Conservation (phyloP, 495 filamentous ascomycete species). For the Penicillium odoratum region DNA sequence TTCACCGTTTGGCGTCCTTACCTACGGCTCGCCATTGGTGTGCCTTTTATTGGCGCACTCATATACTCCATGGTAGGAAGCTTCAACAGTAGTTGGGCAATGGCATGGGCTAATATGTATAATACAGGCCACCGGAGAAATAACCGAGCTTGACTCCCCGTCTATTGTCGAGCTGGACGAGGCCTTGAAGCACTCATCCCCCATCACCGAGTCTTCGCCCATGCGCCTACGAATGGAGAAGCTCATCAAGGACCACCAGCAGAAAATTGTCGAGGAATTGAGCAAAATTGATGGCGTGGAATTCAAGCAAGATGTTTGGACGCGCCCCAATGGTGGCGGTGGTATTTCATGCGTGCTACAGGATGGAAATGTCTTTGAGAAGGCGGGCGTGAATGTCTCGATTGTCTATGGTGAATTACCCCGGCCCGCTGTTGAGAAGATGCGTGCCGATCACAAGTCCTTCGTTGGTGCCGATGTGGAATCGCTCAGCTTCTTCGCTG, state of each 20-base stretch:
- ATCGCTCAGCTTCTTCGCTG: slow-evolving; percentile 88
- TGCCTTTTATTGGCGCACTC: slow-evolving; percentile 61
- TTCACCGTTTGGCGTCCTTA: slow-evolving; percentile 54
- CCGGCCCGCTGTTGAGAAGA: slow-evolving; percentile 82
- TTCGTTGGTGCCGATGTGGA: slow-evolving; percentile 72
- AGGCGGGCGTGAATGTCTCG: slow-evolving; percentile 93
- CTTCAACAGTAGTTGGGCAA: not conserved
- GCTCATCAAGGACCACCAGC: slow-evolving; percentile 89
- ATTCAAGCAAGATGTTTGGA: slow-evolving; percentile 85
- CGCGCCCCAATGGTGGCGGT: slow-evolving; percentile 80
- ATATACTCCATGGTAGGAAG: slow-evolving; percentile 65
- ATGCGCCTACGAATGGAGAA: slow-evolving; percentile 98
- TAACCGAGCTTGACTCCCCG: slow-evolving; percentile 55
- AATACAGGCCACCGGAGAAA: slow-evolving; percentile 47
- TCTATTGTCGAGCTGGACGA: slow-evolving; percentile 56
- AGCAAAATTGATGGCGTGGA: slow-evolving; percentile 77
- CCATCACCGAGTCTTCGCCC: slow-evolving; percentile 64
- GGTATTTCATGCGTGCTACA: slow-evolving; percentile 92
- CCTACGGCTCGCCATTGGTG: slow-evolving; percentile 57
- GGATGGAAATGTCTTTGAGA: slow-evolving; percentile 96
- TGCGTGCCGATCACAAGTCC: slow-evolving; percentile 94
- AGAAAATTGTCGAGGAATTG: slow-evolving; percentile 77
- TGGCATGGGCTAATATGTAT: slow-evolving; percentile 13
- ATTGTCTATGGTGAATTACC: slow-evolving; percentile 93
- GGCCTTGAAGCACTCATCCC: slow-evolving; percentile 41